A percentile compares a stretch with the other conserved stretches of the same genome.
phyloP scores from a whole-genome alignment of 345 rosid genomes.

The Physaria fendleri region DNA sequence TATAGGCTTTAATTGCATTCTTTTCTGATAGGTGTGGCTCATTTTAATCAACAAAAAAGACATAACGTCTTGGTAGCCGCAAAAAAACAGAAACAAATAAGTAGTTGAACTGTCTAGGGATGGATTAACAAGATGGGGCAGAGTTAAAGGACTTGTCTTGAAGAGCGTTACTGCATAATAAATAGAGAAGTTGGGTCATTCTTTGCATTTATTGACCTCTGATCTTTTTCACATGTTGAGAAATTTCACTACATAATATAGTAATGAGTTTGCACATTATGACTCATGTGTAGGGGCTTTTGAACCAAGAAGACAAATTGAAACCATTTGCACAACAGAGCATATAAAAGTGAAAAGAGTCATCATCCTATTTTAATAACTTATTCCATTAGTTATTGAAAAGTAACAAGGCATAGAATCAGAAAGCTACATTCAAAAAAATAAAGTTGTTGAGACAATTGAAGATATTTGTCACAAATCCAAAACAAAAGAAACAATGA shows the following conservation, averaged over 20 bases:
- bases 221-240: conserved; percentile 19
- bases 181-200: conserved; percentile 2
- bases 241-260: too few species aligned
- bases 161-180: neutral
- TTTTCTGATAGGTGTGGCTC: conserved; percentile 20
- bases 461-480: conserved; percentile 8
- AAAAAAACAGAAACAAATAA: too few species aligned
- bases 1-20: conserved; percentile 2
- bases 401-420: conserved; percentile 8
- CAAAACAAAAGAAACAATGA: neutral
- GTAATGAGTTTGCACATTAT: too few species aligned
- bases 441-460: neutral
- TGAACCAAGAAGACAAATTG: too few species aligned
- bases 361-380: too few species aligned
- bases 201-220: conserved; percentile 5
- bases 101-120: too few species aligned
- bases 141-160: conserved; percentile 8
- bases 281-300: too few species aligned
- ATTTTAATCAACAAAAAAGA: neutral
- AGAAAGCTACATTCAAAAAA: neutral
- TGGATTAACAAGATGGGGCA: conserved; percentile 19
- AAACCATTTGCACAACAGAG: neutral
- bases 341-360: neutral
- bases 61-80: neutral
- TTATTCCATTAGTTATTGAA: conserved; percentile 12